Base-by-base conservation (phyloP, 2,329 filamentous ascomycete species). In the Pseudogymnoascus destructans region DNA sequence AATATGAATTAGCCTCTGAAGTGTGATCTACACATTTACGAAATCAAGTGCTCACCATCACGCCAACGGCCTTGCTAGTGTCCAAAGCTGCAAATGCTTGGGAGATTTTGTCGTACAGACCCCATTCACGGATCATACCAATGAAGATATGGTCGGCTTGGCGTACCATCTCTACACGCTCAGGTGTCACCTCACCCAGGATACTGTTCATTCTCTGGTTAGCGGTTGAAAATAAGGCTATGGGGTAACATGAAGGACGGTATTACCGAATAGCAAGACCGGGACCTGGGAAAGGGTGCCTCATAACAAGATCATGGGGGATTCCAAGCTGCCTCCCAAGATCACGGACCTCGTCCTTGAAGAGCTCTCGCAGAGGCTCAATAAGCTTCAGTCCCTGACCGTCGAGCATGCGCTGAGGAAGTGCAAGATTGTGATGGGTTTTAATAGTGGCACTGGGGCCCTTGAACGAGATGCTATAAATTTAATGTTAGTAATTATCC, bases 121-220 rank as follows among this genome's bases (percentile, higher is more conserved):
- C 87, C 0, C 85, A 85, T 59, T 80, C 79, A 66, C 75, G 77
- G 72, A 92, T 91, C 77, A 85, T 83, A 62, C 78, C 77, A 64
- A 91, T 89, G 73, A 87, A 91, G 67, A 92, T 91, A 67, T 81
- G 68, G 66, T 91, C 88, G 1, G 87, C 87, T 68, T 86, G 76
- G n/a, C 87, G 75, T 1, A 82, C 88, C 62, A 95, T 93, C 58
- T 82, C 81, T 13, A 95, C 85, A 40, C 86, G 81, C 68, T 91
- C 86, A 1, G 77, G 78, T 1, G 88, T 95, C 11, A 95, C 84
- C 65, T 95, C 90, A 33, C 91, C 91, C 0, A 95, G 75, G 61
- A 95, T 85, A 57, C 88, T 79, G 64, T 57, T 73, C 79, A 0
- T 76, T 63, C 59, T 49, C 55, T 62, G 60, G 63, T 63, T 40